Evolutionary conservation across 2,329 filamentous ascomycete genomes (phyloP), one percentile per base, ranked within the genome.

Genomic region (Penicillium corylophilum): DNA sequence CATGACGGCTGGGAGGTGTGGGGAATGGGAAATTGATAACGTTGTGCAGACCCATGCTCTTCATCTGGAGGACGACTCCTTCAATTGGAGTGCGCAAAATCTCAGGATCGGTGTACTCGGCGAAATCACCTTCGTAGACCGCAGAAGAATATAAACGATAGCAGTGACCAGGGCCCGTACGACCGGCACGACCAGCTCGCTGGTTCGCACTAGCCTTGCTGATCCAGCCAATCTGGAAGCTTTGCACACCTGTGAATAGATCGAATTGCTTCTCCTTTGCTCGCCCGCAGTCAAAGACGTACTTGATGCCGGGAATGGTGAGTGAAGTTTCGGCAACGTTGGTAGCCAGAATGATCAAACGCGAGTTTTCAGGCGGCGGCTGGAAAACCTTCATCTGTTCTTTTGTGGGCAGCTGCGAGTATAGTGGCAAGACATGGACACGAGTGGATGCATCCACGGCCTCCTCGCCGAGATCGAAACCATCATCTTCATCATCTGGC

Each of bases 291-390:
- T 97, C 93, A 56, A 99, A 96, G 8, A 99, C 94, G 66, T 96
- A 99, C 54, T 90, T 85, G 55, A 95, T 92, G 1, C 91, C 92
- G 0, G 94, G 93, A 51, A 99, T 99, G 0, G 94, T 99, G 68
- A 99, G 80, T 82, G 89, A 95, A 0, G 94, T 99, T 72, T 99
- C 94, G 0, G 94, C 94, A 40, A 99, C 90, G 71, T 99, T 99
- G 39, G 94, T 99, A 0, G 94, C 91, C 36, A 99, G 75, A 4
- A 99, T 88, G 46, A 99, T 89, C 22, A 94, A 81, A 8, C 94
- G 85, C 8, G 88, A 88, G 15, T 88, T 89, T 49, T 92, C 88
- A 0, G 93, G 92, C 0, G 89, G 83, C 0, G 87, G 80, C 57
- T 96, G 87, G 63, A 99, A 99, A 9, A 99, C 90, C 53, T 85